phyloP scores from a whole-genome alignment of 306 rosid species.

The Sesbania bispinosa region DNA sequence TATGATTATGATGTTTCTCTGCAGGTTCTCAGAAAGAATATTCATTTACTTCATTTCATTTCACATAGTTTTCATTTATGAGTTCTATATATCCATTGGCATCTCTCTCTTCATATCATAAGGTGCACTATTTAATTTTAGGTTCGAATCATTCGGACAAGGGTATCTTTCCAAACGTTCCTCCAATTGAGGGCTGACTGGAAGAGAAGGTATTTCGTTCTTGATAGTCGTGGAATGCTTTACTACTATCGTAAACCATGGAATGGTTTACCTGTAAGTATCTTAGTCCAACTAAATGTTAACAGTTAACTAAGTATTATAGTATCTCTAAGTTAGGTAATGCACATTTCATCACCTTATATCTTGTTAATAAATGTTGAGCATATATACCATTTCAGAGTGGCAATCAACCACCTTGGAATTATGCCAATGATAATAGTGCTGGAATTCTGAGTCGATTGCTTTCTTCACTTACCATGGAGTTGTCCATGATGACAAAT shows the following conservation, averaged over 20 bases:
- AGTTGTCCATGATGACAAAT: slow-evolving; percentile 53
- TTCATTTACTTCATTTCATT: neutral
- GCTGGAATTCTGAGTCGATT: slow-evolving; percentile 60
- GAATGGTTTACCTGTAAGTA: slow-evolving; percentile 54
- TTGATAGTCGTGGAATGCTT: slow-evolving; percentile 76
- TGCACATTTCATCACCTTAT: slow-evolving; percentile 13
- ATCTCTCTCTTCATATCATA: neutral
- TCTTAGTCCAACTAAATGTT: slow-evolving; percentile 22
- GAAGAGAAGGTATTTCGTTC: slow-evolving; percentile 83
- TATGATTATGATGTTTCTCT: neutral
- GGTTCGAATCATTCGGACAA: slow-evolving; percentile 73
- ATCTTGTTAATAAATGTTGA: slow-evolving; percentile 28
- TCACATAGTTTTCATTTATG: neutral
- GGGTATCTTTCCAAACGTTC: slow-evolving; percentile 86
- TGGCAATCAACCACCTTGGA: slow-evolving; percentile 42
- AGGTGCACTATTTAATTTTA: slow-evolving; percentile 27
- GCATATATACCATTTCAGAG: slow-evolving; percentile 33
- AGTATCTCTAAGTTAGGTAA: neutral
- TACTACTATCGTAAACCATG: slow-evolving; percentile 75
- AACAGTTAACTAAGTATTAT: neutral
- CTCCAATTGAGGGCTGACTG: slow-evolving; percentile 75
- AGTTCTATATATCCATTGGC: neutral
- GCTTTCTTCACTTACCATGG: slow-evolving; percentile 58
- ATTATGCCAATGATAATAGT: slow-evolving; percentile 42
- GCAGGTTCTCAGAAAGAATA: neutral